Evolutionary conservation across 768 basidiomycete genomes (phyloP), one percentile per base, ranked within the genome.

Genomic region (Lactarius evosmus): DNA sequence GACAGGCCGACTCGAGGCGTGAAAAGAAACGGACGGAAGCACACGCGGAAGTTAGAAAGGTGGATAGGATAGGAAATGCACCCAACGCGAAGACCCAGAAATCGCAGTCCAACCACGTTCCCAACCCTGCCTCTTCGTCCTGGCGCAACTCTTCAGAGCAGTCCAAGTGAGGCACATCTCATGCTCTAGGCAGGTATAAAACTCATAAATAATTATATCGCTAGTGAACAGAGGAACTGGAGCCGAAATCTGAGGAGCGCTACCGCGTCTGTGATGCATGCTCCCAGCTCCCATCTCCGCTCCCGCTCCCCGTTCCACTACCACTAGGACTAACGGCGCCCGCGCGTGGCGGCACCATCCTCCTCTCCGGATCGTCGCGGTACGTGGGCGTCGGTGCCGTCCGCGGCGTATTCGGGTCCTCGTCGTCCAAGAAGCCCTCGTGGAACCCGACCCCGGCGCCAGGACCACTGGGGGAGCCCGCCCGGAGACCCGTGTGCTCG

Each of bases 381-480:
- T 84, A 83, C 41, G 67, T 70, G 2, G 70, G 69, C n/a, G 72
- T 59, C 44, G 55, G 65, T 19, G 61, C 66, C 25, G 67, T 65
- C 34, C 64, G 67, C 1, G 70, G 73, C 4, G 73, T 73, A 7
- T 74, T 71, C 0, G 76, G 73, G 22, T 87, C 86, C 65, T 92
- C 91, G 71, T 94, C 93, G 29, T 91, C 90, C 71, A 93, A 75
- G 77, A 93, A 93, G 32, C 85, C 90, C 38, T 90, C 85, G 73
- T 94, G 91, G 75, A 88, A 88, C 2, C 80, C 83, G 2, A 85
- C 68, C 29, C 34, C 63, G 5, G 29, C 30, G 0, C 29, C 58
- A 7, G 68, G 75, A 2, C 77, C 78, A 2, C 77, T 78, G 14
- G 75, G 76, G 40, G 73, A 71, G 62, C 75, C 19, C 25, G 74